Evolutionary conservation across 352 stramenopile species (phyloP).

Genomic region (Globisporangium mamillatum): DNA sequence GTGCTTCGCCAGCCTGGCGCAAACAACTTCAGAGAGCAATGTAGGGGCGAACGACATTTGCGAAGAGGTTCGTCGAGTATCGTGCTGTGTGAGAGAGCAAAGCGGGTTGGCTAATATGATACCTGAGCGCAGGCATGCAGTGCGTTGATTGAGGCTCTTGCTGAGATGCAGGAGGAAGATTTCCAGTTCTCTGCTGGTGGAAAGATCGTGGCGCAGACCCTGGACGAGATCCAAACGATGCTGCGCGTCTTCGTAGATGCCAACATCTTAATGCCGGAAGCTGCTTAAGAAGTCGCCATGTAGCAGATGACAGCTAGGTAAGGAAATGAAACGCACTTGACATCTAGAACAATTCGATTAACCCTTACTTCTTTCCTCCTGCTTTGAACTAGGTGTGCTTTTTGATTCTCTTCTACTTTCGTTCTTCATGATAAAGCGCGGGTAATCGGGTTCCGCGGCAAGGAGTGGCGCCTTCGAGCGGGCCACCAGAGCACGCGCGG

Average conservation of each 20-base stretch:
- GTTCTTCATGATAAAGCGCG: conserved; percentile 5
- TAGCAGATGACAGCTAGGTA: neutral
- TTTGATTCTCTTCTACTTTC: conserved; percentile 6
- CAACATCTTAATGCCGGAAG: neutral
- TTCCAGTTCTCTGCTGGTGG: conserved; percentile 2
- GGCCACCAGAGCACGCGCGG: neutral
- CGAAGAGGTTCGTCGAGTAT: neutral
- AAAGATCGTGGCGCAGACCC: conserved; percentile 4
- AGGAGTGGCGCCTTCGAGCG: conserved; percentile 1
- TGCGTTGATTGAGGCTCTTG: neutral
- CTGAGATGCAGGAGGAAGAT: neutral
- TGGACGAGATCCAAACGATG: conserved; percentile 10
- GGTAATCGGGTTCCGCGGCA: neutral
- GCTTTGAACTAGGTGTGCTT: neutral
- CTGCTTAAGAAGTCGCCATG: neutral
- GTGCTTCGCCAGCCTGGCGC: conserved; percentile 8
- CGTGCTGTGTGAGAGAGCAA: neutral
- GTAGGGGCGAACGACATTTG: neutral
- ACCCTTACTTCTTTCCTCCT: conserved; percentile 9
- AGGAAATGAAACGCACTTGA: neutral
- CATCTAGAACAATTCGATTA: conserved; percentile 11
- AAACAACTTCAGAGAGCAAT: neutral
- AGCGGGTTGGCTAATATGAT: neutral
- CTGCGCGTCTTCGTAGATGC: neutral
- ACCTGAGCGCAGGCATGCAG: neutral